phyloP scores from a whole-genome alignment of 495 filamentous ascomycete genomes.

The Talaromyces proteolyticus region DNA sequence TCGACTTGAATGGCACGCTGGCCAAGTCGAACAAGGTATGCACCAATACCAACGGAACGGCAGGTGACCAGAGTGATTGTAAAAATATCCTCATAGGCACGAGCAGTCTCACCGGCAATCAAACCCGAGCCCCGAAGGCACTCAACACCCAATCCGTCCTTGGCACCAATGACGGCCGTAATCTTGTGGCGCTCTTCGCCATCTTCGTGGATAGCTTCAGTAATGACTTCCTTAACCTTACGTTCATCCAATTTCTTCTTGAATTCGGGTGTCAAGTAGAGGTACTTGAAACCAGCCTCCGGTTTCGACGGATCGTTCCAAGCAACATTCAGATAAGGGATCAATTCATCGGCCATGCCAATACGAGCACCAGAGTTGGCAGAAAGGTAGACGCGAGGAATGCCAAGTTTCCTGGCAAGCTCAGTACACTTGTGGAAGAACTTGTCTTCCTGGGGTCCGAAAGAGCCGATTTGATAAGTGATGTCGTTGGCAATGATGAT shows the following conservation, averaged over 20 bases:
- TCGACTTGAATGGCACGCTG: constrained; percentile 99
- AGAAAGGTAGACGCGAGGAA: constrained; percentile 95
- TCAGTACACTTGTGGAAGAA: constrained; percentile 99
- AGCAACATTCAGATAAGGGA: constrained; percentile 92
- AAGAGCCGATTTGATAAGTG: constrained; percentile 97
- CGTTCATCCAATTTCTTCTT: constrained; percentile 86
- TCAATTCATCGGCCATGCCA: constrained; percentile 92
- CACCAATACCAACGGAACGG: constrained; percentile 95
- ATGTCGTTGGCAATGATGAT: constrained; percentile 98
- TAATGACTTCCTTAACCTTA: constrained; percentile 77
- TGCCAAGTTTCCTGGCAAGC: constrained; percentile 84
- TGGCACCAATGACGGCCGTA: constrained; percentile 86
- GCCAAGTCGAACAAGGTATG: constrained; percentile 94
- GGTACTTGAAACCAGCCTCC: constrained; percentile 93
- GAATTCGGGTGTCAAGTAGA: constrained; percentile 85
- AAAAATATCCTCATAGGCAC: constrained; percentile 98
- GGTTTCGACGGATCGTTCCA: constrained; percentile 86
- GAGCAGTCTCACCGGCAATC: constrained; percentile 95
- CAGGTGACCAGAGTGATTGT: constrained; percentile 97
- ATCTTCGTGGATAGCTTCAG: constrained; percentile 75
- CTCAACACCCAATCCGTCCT: constrained; percentile 96
- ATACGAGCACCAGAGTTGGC: constrained; percentile 99
- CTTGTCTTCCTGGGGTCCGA: constrained; percentile 91
- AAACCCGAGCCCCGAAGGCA: constrained; percentile 95
- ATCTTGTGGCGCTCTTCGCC: constrained; percentile 93